Conservation (phyloP, 225 moss, liverwort and hornwort species). For the Anthoceros angustus region DNA sequence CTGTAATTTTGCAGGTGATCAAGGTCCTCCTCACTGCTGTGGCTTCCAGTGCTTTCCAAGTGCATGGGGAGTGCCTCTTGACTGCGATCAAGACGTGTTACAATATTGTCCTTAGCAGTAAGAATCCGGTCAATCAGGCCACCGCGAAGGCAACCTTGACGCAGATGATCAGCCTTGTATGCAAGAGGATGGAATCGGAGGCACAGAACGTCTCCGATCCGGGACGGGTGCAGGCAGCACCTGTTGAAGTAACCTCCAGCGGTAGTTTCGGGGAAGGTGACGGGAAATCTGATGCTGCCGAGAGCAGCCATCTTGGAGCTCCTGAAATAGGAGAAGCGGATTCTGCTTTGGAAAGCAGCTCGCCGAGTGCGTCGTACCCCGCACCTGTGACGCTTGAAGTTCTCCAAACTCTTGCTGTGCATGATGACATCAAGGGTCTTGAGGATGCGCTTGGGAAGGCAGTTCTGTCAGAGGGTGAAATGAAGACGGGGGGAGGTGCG, state of each 20-base stretch:
- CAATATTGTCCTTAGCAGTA: conserved; percentile 98
- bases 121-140: conserved; percentile 81
- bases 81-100: conserved; percentile 97
- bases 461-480: conserved; percentile 60
- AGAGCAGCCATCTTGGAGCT: conserved; percentile 25
- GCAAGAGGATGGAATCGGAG: conserved; percentile 93
- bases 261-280: conserved; percentile 6
- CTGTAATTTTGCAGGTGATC: conserved; percentile 53
- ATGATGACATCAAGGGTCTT: conserved; percentile 94
- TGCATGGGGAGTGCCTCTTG: conserved; percentile 95
- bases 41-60: conserved; percentile 78
- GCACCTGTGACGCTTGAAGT: conserved; percentile 64
- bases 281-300: conserved; percentile 10
- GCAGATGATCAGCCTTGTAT: conserved; percentile 95
- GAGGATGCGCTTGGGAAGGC: conserved; percentile 97
- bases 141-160: conserved; percentile 95
- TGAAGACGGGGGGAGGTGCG: conserved; percentile 77
- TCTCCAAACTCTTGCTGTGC: conserved; percentile 81
- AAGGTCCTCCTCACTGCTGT: conserved; percentile 94
- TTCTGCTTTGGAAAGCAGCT: conserved; percentile 23
- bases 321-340: conserved; percentile 44
- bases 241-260: background rate
- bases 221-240: background rate
- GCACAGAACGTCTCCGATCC: conserved; percentile 31
- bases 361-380: conserved; percentile 25